Evolutionary conservation across 305 asterid species (phyloP).

Genomic region (Ilex paraguariensis): DNA sequence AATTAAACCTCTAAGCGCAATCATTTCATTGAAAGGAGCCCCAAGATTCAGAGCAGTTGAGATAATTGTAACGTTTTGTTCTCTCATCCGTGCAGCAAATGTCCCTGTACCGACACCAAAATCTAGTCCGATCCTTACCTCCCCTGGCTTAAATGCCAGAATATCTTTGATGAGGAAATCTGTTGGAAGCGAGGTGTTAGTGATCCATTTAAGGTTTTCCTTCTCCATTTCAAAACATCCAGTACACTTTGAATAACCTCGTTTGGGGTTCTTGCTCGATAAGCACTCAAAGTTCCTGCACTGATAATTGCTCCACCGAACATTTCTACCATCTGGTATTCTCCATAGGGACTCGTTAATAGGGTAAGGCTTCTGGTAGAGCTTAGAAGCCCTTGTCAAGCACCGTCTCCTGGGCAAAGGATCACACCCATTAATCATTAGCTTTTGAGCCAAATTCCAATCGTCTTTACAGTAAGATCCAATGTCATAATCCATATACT

Average conservation of each 20-base stretch:
- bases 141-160: slow-evolving; percentile 50
- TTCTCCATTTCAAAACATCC: slow-evolving; percentile 91
- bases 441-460: slow-evolving; percentile 71
- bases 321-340: slow-evolving; percentile 75
- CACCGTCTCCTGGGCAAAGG: slow-evolving; percentile 82
- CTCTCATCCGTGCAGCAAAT: slow-evolving; percentile 87
- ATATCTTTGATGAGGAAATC: slow-evolving; percentile 59
- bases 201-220: slow-evolving; percentile 70
- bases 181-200: slow-evolving; percentile 28
- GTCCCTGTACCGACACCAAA: slow-evolving; percentile 80
- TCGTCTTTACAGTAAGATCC: slow-evolving; percentile 91
- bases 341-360: slow-evolving; percentile 77
- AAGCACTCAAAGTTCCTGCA: slow-evolving; percentile 73
- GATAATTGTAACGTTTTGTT: slow-evolving; percentile 56
- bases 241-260: slow-evolving; percentile 58
- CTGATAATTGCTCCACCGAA: slow-evolving; percentile 78
- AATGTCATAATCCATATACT: slow-evolving; percentile 77
- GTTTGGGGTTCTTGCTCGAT: slow-evolving; percentile 57
- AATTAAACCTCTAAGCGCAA: slow-evolving; percentile 71
- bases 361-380: slow-evolving; percentile 61
- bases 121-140: slow-evolving; percentile 72
- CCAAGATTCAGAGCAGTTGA: slow-evolving; percentile 79
- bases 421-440: slow-evolving; percentile 78
- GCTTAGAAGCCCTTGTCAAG: slow-evolving; percentile 69
- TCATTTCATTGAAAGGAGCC: slow-evolving; percentile 80